Percentiles rank a stretch among this genome's conserved stretches.
phyloP scores from a whole-genome alignment of 345 rosid species.

The Arabis hirsuta region DNA sequence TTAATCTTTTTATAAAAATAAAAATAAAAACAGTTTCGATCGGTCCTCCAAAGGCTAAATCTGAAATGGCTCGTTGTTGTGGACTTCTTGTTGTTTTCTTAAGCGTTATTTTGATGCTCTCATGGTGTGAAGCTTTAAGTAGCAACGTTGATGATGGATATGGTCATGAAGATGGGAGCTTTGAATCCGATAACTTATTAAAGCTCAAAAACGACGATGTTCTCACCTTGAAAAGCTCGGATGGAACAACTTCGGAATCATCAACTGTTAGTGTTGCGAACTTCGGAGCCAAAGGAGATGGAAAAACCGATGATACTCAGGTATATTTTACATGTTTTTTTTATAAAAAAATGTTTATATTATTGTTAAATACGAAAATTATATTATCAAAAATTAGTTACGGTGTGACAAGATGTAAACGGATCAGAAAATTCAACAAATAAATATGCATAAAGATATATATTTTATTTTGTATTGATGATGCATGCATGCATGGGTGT shows the following conservation, averaged over 20 bases:
- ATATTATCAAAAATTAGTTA: not conserved
- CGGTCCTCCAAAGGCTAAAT: not conserved
- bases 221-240: conserved; percentile 34
- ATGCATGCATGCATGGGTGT: conserved; percentile 10
- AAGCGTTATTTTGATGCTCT: conserved; percentile 22
- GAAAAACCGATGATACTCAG: conserved; percentile 63
- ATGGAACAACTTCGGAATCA: conserved; percentile 16
- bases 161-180: conserved; percentile 43
- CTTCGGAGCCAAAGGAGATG: conserved; percentile 69
- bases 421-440: not conserved
- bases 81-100: conserved; percentile 13
- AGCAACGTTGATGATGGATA: conserved; percentile 44
- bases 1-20: not conserved
- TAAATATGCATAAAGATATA: not conserved
- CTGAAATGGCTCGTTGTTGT: conserved; percentile 28
- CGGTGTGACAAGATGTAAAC: not conserved
- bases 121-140: conserved; percentile 28
- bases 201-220: conserved; percentile 42
- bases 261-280: conserved; percentile 50
- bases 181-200: conserved; percentile 42
- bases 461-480: conserved; percentile 1
- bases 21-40: not conserved
- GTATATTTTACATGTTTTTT: conserved; percentile 25
- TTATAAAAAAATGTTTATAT: too few species aligned
- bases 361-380: too few species aligned